phyloP scores from a whole-genome alignment of 345 rosid genomes.

The Fremontodendron californicum region DNA sequence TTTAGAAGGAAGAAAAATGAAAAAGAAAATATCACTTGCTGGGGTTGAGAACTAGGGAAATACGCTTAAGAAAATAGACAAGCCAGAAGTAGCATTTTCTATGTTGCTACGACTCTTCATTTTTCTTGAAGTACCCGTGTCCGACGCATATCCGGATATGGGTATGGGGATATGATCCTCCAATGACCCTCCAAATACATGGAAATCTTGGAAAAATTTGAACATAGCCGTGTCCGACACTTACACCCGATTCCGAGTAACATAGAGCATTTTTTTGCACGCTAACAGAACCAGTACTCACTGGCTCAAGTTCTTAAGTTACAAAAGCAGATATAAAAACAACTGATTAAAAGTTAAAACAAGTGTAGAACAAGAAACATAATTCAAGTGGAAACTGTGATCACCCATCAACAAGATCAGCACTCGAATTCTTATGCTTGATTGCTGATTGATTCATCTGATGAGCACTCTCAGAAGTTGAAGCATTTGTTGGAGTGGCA shows the following conservation, averaged over 20 bases:
- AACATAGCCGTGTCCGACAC: no score
- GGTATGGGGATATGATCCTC: no score
- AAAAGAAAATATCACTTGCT: not conserved
- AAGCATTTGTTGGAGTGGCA: slow-evolving; percentile 24
- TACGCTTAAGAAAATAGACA: not conserved
- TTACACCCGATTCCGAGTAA: no score
- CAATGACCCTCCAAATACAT: no score
- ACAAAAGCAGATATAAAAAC: not conserved
- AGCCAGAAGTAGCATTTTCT: not conserved
- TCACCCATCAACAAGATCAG: slow-evolving; percentile 18
- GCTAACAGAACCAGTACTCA: not conserved
- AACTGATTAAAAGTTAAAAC: not conserved
- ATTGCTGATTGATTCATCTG: slow-evolving; percentile 24
- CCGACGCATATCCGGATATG: no score
- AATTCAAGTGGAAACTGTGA: not conserved
- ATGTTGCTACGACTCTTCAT: no score
- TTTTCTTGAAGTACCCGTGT: no score
- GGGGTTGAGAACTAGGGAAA: not conserved
- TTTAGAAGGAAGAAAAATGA: not conserved
- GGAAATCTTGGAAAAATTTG: no score
- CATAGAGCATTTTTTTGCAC: not conserved
- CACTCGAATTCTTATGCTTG: slow-evolving; percentile 25
- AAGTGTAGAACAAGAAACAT: not conserved
- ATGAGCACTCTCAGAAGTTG: slow-evolving; percentile 24
- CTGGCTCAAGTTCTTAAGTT: not conserved